Percentiles rank a stretch among this genome's conserved stretches.
These are phyloP conservation scores for Selaginella moellendorffii DNA, from an alignment of 75 land plant genomes.

Conservation along the genomic window DNA sequence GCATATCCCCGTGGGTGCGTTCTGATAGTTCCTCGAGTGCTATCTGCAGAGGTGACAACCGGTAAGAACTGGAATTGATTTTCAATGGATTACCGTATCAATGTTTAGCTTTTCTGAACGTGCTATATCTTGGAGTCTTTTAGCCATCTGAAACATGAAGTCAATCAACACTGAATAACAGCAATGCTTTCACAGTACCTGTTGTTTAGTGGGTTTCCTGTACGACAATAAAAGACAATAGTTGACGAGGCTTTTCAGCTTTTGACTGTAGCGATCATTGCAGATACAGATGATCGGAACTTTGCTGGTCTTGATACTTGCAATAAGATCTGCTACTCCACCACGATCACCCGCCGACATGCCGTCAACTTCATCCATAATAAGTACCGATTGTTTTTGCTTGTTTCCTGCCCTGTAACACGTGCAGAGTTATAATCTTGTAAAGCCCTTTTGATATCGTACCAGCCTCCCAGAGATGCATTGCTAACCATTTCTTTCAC, in stretches of 20 bases:
- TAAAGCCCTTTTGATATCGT: not conserved
- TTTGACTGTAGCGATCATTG: slow-evolving; percentile 96
- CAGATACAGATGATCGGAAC: slow-evolving; percentile 96
- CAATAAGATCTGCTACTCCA: slow-evolving; percentile 88
- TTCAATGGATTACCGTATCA: slow-evolving; percentile 44
- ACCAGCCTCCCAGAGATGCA: slow-evolving; percentile 29
- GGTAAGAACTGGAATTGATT: slow-evolving; percentile 66
- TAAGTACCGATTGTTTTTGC: slow-evolving; percentile 63
- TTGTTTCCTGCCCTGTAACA: slow-evolving; percentile 42
- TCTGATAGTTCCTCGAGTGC: slow-evolving; percentile 94
- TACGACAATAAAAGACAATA: slow-evolving; percentile 65
- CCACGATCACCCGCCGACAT: slow-evolving; percentile 99
- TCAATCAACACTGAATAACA: not conserved
- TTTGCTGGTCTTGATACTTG: slow-evolving; percentile 80
- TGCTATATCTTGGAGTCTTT: slow-evolving; percentile 76
- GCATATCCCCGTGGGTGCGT: slow-evolving; percentile 92
- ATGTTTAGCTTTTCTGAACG: slow-evolving; percentile 60
- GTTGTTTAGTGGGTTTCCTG: slow-evolving; percentile 93
- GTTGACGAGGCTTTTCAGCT: slow-evolving; percentile 78
- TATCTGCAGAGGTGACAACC: slow-evolving; percentile 22
- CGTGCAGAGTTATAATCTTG: no score
- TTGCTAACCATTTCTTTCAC: slow-evolving; percentile 93
- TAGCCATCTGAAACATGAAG: slow-evolving; percentile 56
- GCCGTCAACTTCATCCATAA: slow-evolving; percentile 99
- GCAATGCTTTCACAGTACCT: slow-evolving; percentile 28